Evolutionary conservation across 2,329 filamentous ascomycete species (phyloP).

Genomic region (Fusarium sp.): DNA sequence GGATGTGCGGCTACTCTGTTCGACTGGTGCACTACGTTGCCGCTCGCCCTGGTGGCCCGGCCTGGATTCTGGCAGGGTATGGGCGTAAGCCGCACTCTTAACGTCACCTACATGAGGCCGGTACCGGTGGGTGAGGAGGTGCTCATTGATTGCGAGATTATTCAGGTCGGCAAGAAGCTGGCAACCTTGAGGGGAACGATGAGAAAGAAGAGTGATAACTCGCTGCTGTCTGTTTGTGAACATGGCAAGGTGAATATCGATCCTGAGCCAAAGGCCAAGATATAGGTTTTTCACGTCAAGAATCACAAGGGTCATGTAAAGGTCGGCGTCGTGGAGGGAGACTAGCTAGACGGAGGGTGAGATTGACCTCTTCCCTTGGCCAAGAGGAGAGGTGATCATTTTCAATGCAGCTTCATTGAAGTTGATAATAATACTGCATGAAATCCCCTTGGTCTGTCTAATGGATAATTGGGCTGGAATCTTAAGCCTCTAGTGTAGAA

Average conservation of each 20-base stretch:
- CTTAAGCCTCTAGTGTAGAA: not conserved
- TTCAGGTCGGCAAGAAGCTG: slow-evolving; percentile 67
- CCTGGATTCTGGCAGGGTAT: slow-evolving; percentile 70
- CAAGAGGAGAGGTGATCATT: not conserved
- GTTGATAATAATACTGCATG: not conserved
- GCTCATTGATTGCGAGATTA: slow-evolving; percentile 65
- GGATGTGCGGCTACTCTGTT: slow-evolving; percentile 74
- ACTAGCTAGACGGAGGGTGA: not conserved
- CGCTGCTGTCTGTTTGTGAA: slow-evolving; percentile 67
- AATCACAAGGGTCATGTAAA: not conserved
- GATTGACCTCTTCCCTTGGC: not conserved
- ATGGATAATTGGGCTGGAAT: not conserved
- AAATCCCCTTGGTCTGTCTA: not conserved
- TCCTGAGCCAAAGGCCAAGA: slow-evolving; percentile 48
- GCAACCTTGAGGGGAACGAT: slow-evolving; percentile 65
- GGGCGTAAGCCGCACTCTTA: slow-evolving; percentile 74
- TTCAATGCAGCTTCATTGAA: not conserved
- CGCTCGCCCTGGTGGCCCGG: slow-evolving; percentile 65
- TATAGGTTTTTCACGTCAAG: not conserved
- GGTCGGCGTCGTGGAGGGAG: not conserved
- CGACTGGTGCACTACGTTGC: slow-evolving; percentile 71
- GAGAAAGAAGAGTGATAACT: slow-evolving; percentile 62
- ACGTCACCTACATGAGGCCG: slow-evolving; percentile 74
- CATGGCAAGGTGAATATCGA: slow-evolving; percentile 74
- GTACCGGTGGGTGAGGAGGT: slow-evolving; percentile 62